Percentiles rank a stretch among this genome's conserved stretches.
phyloP scores from a whole-genome alignment of 768 basidiomycete species.

The Russula compacta region DNA sequence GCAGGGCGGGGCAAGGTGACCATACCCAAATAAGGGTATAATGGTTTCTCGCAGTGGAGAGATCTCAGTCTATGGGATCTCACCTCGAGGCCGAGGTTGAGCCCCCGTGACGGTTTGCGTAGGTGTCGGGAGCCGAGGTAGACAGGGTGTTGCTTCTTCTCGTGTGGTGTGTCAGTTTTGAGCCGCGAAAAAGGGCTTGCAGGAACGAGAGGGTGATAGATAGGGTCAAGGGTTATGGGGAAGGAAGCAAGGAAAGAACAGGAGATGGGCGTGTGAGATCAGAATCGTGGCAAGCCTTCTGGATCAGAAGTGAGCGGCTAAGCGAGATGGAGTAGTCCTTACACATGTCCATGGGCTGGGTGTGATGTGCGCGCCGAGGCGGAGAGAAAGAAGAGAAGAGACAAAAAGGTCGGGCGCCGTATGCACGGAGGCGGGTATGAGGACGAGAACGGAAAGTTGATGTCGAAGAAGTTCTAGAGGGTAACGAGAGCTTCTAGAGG shows the following conservation, averaged over 20 bases:
- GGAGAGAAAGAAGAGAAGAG: not conserved
- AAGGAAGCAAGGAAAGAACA: not conserved
- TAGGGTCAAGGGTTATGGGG: conserved; percentile 13
- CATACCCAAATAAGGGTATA: not conserved
- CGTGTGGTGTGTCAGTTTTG: not conserved
- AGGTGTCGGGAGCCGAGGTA: not conserved
- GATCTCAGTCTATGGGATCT: not conserved
- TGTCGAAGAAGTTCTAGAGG: conserved; percentile 2
- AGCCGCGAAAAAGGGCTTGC: not conserved
- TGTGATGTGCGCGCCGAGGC: not conserved
- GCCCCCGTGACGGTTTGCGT: not conserved
- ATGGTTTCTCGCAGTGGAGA: not conserved
- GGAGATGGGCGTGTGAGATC: conserved; percentile 19
- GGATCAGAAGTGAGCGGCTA: conserved; percentile 16
- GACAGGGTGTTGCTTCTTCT: not conserved
- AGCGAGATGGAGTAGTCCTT: conserved; percentile 10
- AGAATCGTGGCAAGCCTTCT: conserved; percentile 18
- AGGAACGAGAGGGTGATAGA: conserved; percentile 4
- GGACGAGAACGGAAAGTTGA: not conserved
- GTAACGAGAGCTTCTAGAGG: not conserved
- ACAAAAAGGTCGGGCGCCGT: not conserved
- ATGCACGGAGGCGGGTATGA: not conserved
- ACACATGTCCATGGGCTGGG: not conserved
- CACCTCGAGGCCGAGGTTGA: conserved; percentile 1
- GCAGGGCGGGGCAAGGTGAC: not conserved